Conservation (phyloP, 2,329 filamentous ascomycete species). For the Colletotrichum graminicola region DNA sequence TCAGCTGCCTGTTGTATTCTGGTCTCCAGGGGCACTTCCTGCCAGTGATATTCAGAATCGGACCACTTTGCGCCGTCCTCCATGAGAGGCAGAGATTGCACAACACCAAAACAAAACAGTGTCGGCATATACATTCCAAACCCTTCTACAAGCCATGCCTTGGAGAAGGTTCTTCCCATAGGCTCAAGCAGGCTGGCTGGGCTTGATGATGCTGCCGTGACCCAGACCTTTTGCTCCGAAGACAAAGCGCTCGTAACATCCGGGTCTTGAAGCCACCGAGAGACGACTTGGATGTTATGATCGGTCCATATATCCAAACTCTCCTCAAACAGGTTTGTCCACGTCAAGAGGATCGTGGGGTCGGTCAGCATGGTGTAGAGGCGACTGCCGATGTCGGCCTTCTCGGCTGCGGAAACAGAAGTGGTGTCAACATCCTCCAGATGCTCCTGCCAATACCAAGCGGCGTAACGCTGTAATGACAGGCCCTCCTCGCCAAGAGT, state of each 20-base stretch:
- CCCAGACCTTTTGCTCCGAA: constrained; percentile 50
- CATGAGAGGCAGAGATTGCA: constrained; percentile 56
- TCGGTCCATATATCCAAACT: constrained; percentile 58
- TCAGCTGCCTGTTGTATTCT: constrained; percentile 53
- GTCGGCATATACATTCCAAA: constrained; percentile 55
- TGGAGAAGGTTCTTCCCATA: constrained; percentile 55
- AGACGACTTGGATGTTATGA: constrained; percentile 52
- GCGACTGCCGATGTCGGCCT: constrained; percentile 50
- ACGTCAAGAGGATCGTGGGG: constrained; percentile 53
- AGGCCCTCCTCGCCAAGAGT: constrained; percentile 42
- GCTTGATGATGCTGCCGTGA: constrained; percentile 44
- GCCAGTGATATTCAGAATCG: constrained; percentile 53
- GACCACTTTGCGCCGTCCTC: constrained; percentile 54
- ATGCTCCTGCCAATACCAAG: constrained; percentile 61
- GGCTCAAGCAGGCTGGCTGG: constrained; percentile 52
- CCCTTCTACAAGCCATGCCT: constrained; percentile 53
- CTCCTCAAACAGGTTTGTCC: constrained; percentile 57
- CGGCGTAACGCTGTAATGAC: constrained; percentile 51
- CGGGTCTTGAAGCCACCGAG: constrained; percentile 52
- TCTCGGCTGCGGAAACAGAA: constrained; percentile 47
- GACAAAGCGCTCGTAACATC: constrained; percentile 49
- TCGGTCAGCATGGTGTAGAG: constrained; percentile 55
- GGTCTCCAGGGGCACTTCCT: constrained; percentile 50
- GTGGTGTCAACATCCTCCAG: constrained; percentile 51
- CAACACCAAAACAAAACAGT: constrained; percentile 58